Conservation (phyloP, 2,329 filamentous ascomycete species). For the Alternaria panax region DNA sequence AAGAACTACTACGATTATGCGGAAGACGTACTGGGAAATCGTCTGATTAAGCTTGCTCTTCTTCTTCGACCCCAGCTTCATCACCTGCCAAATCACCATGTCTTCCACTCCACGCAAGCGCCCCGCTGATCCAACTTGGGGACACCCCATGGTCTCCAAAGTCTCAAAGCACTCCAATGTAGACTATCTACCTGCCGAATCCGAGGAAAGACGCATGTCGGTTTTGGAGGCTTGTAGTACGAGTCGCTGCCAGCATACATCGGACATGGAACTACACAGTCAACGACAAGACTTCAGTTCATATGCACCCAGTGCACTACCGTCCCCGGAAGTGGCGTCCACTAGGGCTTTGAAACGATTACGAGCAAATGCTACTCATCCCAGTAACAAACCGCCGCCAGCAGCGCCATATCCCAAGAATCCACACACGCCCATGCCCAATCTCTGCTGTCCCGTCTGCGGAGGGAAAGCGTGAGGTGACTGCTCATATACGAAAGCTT, state of each 20-base stretch:
- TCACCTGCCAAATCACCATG: background rate
- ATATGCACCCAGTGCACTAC: background rate
- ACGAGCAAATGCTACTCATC: background rate
- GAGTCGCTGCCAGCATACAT: background rate
- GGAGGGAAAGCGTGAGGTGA: constrained; percentile 16
- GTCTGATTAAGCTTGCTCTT: no score
- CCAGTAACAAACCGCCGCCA: background rate
- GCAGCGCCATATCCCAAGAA: background rate
- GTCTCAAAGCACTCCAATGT: background rate
- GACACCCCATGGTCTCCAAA: background rate
- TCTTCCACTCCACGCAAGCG: constrained; percentile 4
- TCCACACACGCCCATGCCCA: background rate
- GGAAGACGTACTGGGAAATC: no score
- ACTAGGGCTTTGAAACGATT: background rate
- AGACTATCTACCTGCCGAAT: background rate
- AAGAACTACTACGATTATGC: no score
- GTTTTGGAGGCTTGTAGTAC: background rate
- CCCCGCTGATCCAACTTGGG: background rate
- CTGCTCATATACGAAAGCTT: constrained; percentile 35
- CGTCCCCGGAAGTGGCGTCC: background rate
- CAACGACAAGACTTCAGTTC: background rate
- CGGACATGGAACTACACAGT: background rate
- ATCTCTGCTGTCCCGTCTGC: constrained; percentile 30
- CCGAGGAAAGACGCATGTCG: background rate
- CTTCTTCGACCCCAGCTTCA: no score